phyloP scores from a whole-genome alignment of 352 stramenopile species.

The Phytopythium ostracodes region DNA sequence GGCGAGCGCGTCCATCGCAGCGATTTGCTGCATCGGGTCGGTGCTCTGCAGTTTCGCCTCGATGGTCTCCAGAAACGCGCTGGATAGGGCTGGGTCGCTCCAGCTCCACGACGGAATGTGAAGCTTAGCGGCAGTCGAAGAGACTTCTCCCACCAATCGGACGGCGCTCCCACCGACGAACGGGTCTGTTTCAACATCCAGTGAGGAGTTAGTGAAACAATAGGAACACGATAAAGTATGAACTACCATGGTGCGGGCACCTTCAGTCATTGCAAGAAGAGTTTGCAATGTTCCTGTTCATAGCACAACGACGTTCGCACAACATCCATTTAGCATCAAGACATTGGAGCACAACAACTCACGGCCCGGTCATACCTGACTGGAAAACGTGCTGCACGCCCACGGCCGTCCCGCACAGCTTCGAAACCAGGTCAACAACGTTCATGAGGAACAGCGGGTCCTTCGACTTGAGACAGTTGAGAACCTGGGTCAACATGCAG shows the following conservation, averaged over 20 bases:
- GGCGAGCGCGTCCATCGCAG: constrained; percentile 78
- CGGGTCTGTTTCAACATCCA: constrained; percentile 33
- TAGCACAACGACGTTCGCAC: background rate
- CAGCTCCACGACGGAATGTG: constrained; percentile 77
- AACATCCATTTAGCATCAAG: too few relatives aligned
- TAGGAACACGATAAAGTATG: background rate
- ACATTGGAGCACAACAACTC: too few relatives aligned
- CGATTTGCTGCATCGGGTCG: constrained; percentile 71
- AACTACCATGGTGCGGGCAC: constrained; percentile 15
- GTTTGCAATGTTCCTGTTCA: constrained; percentile 52
- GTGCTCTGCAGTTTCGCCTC: constrained; percentile 61
- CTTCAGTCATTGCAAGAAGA: constrained; percentile 61
- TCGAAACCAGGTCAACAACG: constrained; percentile 72
- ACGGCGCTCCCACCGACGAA: constrained; percentile 76
- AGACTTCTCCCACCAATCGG: constrained; percentile 77
- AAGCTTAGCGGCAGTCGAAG: constrained; percentile 54
- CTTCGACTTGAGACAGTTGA: constrained; percentile 69
- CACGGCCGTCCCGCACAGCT: constrained; percentile 56
- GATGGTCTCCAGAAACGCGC: constrained; percentile 74
- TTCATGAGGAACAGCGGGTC: constrained; percentile 85
- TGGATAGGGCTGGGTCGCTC: constrained; percentile 64
- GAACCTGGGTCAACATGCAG: constrained; percentile 35
- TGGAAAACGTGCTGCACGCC: constrained; percentile 76
- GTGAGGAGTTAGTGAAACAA: background rate
- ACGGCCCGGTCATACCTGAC: constrained; percentile 64